Evolutionary conservation across 2,329 filamentous ascomycete genomes (phyloP), one percentile per base, ranked within the genome.

Genomic region (Aureobasidium subglaciale): DNA sequence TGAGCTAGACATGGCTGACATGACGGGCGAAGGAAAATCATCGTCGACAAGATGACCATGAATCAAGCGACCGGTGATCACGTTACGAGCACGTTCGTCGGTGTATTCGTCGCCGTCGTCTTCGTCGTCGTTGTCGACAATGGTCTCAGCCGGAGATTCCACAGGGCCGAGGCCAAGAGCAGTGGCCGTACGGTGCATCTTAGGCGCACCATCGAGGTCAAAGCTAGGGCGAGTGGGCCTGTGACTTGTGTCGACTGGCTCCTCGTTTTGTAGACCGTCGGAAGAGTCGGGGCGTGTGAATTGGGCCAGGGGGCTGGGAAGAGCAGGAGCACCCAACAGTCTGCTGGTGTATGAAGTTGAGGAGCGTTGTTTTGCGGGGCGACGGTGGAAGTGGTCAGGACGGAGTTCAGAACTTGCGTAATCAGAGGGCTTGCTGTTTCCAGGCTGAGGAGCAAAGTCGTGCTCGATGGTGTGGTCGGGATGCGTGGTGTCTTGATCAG

Each of bases 41-140:
- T 96, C 93, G 60, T 95, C 89, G 10, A 99, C 93, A 62, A 99
- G 87, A 68, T 97, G 93, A 13, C 93, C 93, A 63, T 96, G 90
- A 8, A 97, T 83, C 40, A 99, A 78, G 53, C 93, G 86, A 9
- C 90, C 92, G 57, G 91, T 92, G 38, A 91, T 95, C 45, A 99
- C 91, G 68, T 97, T 91, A 37, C 86, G 82, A 16, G 89, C 90
- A 57, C 88, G 86, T 70, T 70, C 70, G 49, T 72, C 70, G 13
- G 60, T 63, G 41, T 68, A 70, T 32, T 69, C 65, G 18, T 38
- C 38, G n/a, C n/a, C 50, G n/a, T 35, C 50, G 5, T 43, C 50
- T 35, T 67, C 66, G 32, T 68, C 67, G 40, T 70, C 68, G 11
- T 64, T 66, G 50, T 69, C 67, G 3, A 64, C 61, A 24, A 67